Evolutionary conservation across 441 rosid species (phyloP).

Genomic region (Euphorbia celastroides): DNA sequence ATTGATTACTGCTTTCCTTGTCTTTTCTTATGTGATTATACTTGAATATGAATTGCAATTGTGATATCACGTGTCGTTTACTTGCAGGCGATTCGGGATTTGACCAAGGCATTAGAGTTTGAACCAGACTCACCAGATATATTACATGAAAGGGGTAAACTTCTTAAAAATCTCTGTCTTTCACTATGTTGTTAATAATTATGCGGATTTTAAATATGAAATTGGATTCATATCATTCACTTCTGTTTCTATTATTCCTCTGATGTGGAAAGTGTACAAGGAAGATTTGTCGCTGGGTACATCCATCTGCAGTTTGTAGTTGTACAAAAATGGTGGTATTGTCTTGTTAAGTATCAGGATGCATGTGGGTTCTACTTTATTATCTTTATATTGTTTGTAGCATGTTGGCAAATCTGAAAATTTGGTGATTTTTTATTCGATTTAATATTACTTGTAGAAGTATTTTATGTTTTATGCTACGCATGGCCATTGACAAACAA

Average conservation of each 20-base stretch:
- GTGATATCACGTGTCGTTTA: conserved; percentile 22
- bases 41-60: background rate
- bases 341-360: background rate
- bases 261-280: conserved; percentile 4
- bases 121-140: conserved; percentile 90
- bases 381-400: background rate
- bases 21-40: background rate
- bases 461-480: background rate
- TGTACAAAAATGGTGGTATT: background rate
- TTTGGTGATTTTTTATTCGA: background rate
- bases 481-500: background rate
- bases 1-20: background rate
- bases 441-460: background rate
- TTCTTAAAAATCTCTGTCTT: conserved; percentile 18
- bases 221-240: background rate
- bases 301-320: background rate
- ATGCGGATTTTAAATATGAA: background rate
- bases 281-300: conserved; percentile 7
- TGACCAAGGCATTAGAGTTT: conserved; percentile 85
- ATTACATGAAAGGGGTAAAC: conserved; percentile 91
- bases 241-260: background rate
- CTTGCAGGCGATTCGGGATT: conserved; percentile 84
- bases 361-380: background rate
- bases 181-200: background rate
- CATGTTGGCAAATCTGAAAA: background rate